Conservation (phyloP, 1,284 basidiomycete genomes). For the Phlebopus sp. region DNA sequence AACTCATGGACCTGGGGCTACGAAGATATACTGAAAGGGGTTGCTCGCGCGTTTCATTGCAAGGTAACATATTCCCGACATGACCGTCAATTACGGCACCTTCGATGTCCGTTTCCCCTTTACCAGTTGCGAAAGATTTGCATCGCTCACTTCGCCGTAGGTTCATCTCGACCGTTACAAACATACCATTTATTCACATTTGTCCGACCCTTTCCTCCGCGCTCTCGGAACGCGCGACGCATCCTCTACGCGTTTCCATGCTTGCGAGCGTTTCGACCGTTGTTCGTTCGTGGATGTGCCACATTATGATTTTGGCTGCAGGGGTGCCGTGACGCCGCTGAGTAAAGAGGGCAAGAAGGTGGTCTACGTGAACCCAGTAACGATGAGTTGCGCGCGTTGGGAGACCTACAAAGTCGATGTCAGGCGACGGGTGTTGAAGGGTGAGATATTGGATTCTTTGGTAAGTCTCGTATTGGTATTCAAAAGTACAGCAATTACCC, state of each 20-base stretch:
- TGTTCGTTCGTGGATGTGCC: conserved; percentile 62
- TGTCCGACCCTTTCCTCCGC: conserved; percentile 63
- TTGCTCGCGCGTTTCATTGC: conserved; percentile 62
- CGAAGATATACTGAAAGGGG: conserved; percentile 77
- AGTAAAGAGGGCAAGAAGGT: conserved; percentile 52
- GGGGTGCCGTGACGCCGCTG: conserved; percentile 11
- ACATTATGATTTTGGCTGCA: conserved; percentile 16
- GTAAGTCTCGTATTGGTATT: conserved; percentile 38
- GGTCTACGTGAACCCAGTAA: conserved; percentile 76
- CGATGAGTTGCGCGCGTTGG: conserved; percentile 64
- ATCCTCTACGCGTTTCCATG: conserved; percentile 76
- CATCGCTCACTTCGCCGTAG: conserved; percentile 37
- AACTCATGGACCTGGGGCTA: conserved; percentile 95
- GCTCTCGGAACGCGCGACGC: conserved; percentile 63
- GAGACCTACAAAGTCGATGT: conserved; percentile 53
- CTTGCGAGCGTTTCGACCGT: conserved; percentile 80
- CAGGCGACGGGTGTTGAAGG: conserved; percentile 33
- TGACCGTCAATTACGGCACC: background rate
- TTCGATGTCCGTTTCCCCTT: background rate
- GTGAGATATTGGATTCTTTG: conserved; percentile 52
- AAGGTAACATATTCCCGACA: conserved; percentile 40
- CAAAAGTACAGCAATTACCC: background rate
- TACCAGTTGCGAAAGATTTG: conserved; percentile 7
- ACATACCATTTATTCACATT: conserved; percentile 56
- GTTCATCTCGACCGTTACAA: conserved; percentile 93